Conservation (phyloP, 2,329 filamentous ascomycete genomes). For the Trichoderma koningii region DNA sequence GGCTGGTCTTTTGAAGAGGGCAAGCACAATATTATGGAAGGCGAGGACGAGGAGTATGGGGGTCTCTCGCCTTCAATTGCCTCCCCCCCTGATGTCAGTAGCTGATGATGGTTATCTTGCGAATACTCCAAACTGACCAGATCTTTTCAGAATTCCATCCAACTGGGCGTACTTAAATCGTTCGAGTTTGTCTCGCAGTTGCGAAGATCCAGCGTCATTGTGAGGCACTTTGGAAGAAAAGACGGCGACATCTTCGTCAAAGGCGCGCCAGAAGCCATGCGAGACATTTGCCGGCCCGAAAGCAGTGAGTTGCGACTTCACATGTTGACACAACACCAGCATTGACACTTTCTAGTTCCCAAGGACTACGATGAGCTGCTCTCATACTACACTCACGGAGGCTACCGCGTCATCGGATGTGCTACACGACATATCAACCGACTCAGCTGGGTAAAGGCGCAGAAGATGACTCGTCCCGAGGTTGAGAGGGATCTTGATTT, state of each 20-base stretch:
- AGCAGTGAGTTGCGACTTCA: conserved; percentile 60
- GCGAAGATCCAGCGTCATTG: conserved; percentile 87
- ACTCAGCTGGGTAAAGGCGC: conserved; percentile 89
- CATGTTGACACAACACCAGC: neutral
- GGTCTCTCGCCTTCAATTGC: conserved; percentile 86
- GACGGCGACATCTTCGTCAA: conserved; percentile 92
- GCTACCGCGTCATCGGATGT: conserved; percentile 94
- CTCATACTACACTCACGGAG: conserved; percentile 89
- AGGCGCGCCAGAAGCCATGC: conserved; percentile 94
- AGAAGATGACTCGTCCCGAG: conserved; percentile 87
- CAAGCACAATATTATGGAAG: conserved; percentile 63
- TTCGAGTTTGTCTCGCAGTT: conserved; percentile 97
- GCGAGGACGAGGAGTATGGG: conserved; percentile 72
- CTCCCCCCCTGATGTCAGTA: conserved; percentile 64
- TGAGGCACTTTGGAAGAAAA: conserved; percentile 81
- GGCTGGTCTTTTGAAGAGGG: conserved; percentile 91
- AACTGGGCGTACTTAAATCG: conserved; percentile 85
- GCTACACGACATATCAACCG: conserved; percentile 86
- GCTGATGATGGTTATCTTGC: neutral
- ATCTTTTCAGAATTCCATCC: conserved; percentile 57
- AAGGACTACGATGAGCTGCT: conserved; percentile 87
- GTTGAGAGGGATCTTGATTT: conserved; percentile 85
- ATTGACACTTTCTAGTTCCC: conserved; percentile 58
- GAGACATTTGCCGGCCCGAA: conserved; percentile 82
- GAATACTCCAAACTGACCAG: neutral